A percentile compares a stretch with the other conserved stretches of the same genome.
Conservation (phyloP, 1,284 basidiomycete species). For the Cryptococcus sp. region DNA sequence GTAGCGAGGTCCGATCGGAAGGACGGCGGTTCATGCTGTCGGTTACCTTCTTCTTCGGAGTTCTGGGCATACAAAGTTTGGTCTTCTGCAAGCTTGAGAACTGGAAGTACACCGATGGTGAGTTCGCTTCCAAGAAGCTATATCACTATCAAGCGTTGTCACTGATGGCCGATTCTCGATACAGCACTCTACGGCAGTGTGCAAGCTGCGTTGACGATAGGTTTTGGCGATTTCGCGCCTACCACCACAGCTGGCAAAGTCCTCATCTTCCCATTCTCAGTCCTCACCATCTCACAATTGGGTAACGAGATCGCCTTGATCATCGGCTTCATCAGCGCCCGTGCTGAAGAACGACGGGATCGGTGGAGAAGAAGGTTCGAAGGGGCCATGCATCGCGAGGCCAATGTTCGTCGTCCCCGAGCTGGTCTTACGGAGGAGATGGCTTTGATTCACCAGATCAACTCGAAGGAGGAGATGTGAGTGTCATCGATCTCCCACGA, state of each 20-base stretch:
- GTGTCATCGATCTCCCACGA: slow-evolving; percentile 5
- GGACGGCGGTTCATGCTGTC: slow-evolving; percentile 55
- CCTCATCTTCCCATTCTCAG: slow-evolving; percentile 52
- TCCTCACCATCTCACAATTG: slow-evolving; percentile 53
- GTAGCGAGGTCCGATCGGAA: slow-evolving; percentile 40
- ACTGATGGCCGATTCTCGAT: not conserved
- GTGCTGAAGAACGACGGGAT: slow-evolving; percentile 39
- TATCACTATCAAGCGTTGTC: not conserved
- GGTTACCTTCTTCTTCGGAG: slow-evolving; percentile 49
- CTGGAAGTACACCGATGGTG: slow-evolving; percentile 47
- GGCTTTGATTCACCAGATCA: slow-evolving; percentile 49
- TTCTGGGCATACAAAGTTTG: slow-evolving; percentile 47
- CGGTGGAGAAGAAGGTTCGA: slow-evolving; percentile 48
- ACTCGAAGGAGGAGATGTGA: slow-evolving; percentile 46
- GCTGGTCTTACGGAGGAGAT: slow-evolving; percentile 51
- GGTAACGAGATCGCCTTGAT: slow-evolving; percentile 54
- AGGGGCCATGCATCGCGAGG: slow-evolving; percentile 38
- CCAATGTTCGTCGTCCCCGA: slow-evolving; percentile 32
- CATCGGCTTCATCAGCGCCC: slow-evolving; percentile 44
- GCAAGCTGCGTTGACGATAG: slow-evolving; percentile 47
- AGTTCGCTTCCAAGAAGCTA: slow-evolving; percentile 31
- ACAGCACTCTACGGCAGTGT: slow-evolving; percentile 21
- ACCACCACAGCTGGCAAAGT: slow-evolving; percentile 44
- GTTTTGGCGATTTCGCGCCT: slow-evolving; percentile 50
- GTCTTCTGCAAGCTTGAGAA: slow-evolving; percentile 46